Percentiles rank a stretch among this genome's conserved stretches.
Evolutionary conservation across 2,329 filamentous ascomycete species (phyloP).

Genomic region (Trichoderma oligosporum): DNA sequence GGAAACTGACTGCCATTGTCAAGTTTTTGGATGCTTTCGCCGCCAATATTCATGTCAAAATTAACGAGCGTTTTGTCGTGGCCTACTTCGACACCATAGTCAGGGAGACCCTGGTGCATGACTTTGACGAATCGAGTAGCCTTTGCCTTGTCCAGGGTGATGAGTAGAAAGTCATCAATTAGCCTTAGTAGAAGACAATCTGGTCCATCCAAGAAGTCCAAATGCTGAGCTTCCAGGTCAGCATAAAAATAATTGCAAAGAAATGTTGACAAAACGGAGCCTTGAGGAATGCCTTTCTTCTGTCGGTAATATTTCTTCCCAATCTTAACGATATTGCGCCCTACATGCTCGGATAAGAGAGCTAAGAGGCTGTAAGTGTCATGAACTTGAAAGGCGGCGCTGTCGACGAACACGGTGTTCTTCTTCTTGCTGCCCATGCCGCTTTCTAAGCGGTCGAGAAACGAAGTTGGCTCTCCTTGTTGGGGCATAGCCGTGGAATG

Average conservation of each 20-base stretch:
- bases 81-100: constrained; percentile 78
- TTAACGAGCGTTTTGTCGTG: constrained; percentile 78
- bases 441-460: constrained; percentile 45
- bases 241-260: constrained; percentile 97
- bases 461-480: constrained; percentile 40
- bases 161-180: constrained; percentile 89
- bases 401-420: constrained; percentile 76
- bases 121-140: constrained; percentile 69
- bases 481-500: constrained; percentile 47
- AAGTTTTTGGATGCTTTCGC: constrained; percentile 48
- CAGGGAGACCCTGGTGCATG: constrained; percentile 75
- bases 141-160: constrained; percentile 66
- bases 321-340: constrained; percentile 79
- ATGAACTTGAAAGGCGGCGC: constrained; percentile 54
- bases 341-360: constrained; percentile 77
- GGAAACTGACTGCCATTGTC: constrained; percentile 58
- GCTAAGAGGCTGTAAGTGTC: constrained; percentile 58
- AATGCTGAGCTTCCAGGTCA: constrained; percentile 67
- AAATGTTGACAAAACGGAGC: constrained; percentile 79
- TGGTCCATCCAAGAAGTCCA: constrained; percentile 58
- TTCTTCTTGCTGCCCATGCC: constrained; percentile 44
- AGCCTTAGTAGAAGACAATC: constrained; percentile 72
- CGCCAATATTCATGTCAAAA: constrained; percentile 63
- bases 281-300: constrained; percentile 85
- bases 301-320: constrained; percentile 87